Base-by-base conservation (phyloP, 306 rosid genomes). In the Casuarina glauca region DNA sequence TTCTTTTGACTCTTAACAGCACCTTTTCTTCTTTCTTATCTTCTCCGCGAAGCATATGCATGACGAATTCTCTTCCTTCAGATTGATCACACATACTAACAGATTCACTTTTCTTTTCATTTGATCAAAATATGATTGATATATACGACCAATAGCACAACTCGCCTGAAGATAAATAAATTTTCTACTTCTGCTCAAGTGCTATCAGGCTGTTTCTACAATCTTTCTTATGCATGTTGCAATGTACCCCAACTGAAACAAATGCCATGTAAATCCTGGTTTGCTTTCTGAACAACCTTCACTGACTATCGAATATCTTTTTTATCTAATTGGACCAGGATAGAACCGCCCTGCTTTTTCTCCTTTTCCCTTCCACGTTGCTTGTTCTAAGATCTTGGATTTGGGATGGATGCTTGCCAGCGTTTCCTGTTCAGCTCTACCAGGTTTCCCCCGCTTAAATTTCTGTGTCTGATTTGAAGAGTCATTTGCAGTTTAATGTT, bases 321-420 rank as follows among this genome's bases (percentile, higher is more conserved):
- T 84, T 58, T 55, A 11, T 26, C 36, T 58, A 12, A 20, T 58
- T 87, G 87, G 79, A 86, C 78, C 99, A 96, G 99, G 99, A 96
- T 78, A 86, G 88, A 75, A 93, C 99, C 44, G 99, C 99, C 79
- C 87, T 91, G 39, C 96, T 96, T 7, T 96, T 96, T 86, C 94
- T 96, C 73, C 81, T 96, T 78, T 96, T 96, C 76, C 99, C 99
- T 4, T 81, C 91, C 38, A 3, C 60, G 11, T 91, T 96, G 44
- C 99, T 96, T 81, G 73, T 86, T 78, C 88, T 93, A 61, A 85
- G 98, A 89, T 89, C 96, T 68, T 96, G 91, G 90, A 15, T 91
- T 74, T 96, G 99, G 99, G 90, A 84, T 72, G 99, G 99, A 81
- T 96, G 99, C 82, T 76, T 96, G 93, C 99, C 98, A 53, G 86